A percentile compares a stretch with the other conserved stretches of the same genome.
phyloP scores from a whole-genome alignment of 495 filamentous ascomycete species.

The Stereocaulon alpinum region DNA sequence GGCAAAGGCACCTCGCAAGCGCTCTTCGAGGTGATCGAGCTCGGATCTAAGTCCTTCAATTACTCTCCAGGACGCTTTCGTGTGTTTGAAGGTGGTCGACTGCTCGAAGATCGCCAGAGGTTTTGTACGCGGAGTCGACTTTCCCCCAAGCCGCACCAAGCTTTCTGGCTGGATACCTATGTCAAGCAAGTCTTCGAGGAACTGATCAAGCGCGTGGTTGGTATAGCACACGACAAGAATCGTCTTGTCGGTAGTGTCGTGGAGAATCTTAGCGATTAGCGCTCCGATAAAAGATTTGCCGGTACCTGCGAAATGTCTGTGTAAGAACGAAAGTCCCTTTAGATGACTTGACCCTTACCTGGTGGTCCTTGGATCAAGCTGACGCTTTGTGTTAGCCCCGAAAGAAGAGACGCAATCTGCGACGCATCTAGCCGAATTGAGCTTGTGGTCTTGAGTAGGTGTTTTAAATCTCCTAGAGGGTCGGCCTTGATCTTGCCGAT shows the following conservation, averaged over 20 bases:
- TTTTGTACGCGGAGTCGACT: conserved; percentile 42
- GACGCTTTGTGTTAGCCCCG: conserved; percentile 43
- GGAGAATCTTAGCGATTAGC: conserved; percentile 50
- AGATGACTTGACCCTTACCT: too few species aligned
- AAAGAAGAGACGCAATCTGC: conserved; percentile 47
- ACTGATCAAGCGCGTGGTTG: conserved; percentile 73
- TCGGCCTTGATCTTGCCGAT: too few species aligned
- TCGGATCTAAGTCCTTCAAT: conserved; percentile 32
- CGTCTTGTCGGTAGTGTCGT: conserved; percentile 24
- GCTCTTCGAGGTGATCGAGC: conserved; percentile 14
- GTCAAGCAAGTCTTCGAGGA: conserved; percentile 56
- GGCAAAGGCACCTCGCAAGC: conserved; percentile 21
- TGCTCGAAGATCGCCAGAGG: conserved; percentile 42
- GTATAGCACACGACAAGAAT: conserved; percentile 56
- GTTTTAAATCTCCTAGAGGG: too few species aligned
- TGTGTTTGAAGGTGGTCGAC: not conserved
- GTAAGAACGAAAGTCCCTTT: too few species aligned
- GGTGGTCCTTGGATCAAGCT: conserved; percentile 69
- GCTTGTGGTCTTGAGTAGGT: too few species aligned
- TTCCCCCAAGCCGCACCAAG: conserved; percentile 61
- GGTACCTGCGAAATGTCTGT: conserved; percentile 53
- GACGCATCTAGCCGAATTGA: conserved; percentile 44
- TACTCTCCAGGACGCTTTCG: conserved; percentile 27
- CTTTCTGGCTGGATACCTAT: conserved; percentile 43
- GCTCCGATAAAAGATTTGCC: conserved; percentile 75